Evolutionary conservation across 345 rosid species (phyloP).

Genomic region (Gossypium australe): DNA sequence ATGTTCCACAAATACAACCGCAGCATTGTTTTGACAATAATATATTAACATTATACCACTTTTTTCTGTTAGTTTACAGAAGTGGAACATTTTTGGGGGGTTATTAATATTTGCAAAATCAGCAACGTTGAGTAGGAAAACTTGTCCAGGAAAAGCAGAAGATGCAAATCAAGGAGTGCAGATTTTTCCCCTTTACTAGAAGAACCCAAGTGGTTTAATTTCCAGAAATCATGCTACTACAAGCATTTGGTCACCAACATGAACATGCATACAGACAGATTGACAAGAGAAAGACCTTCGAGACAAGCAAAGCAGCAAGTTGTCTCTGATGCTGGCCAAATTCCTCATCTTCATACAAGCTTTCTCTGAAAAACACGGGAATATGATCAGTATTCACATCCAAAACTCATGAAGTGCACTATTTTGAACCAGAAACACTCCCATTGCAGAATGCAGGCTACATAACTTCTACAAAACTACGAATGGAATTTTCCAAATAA

Average conservation of each 20-base stretch:
- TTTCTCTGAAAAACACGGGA: conserved; percentile 15
- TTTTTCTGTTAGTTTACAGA: neutral
- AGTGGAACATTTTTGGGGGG: neutral
- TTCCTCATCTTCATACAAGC: conserved; percentile 1
- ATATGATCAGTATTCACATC: neutral
- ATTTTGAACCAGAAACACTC: conserved; percentile 8
- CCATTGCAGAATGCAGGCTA: neutral
- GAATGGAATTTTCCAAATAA: neutral
- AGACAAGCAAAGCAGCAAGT: conserved; percentile 88
- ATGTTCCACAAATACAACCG: neutral
- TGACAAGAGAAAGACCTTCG: conserved; percentile 52
- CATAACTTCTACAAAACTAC: neutral
- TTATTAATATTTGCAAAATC: neutral
- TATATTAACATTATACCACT: neutral
- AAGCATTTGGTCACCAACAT: neutral
- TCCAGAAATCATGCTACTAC: neutral
- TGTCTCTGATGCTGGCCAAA: conserved; percentile 64
- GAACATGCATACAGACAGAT: neutral
- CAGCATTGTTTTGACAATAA: neutral
- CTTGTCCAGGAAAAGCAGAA: neutral
- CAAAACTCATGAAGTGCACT: neutral
- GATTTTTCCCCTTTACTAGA: neutral
- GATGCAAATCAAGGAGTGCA: neutral
- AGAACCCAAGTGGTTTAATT: neutral
- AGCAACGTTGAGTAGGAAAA: neutral